A percentile compares a stretch with the other conserved stretches of the same genome.
Evolutionary conservation across 2,329 filamentous ascomycete species (phyloP).

Genomic region (Calycina herbarum): DNA sequence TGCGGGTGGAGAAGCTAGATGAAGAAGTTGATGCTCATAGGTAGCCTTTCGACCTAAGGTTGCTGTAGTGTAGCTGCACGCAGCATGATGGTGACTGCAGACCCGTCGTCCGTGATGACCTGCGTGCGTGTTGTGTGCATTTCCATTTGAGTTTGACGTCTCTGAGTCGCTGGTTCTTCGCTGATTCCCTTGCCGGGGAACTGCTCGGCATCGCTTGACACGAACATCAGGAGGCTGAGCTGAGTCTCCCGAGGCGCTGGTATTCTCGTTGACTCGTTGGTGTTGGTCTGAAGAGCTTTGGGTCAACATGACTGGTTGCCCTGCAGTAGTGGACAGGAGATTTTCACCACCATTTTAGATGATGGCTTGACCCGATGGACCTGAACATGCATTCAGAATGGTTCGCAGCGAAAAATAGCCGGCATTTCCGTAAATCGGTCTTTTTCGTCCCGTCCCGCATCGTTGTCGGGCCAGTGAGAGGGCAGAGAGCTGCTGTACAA

Average conservation of each 20-base stretch:
- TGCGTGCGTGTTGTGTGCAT: not conserved
- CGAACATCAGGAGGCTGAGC: not conserved
- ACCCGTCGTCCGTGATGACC: not conserved
- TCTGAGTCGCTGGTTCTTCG: not conserved
- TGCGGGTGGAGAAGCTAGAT: not conserved
- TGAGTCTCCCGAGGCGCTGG: not conserved
- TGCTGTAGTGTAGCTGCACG: not conserved
- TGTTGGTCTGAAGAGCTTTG: not conserved
- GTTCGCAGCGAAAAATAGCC: not conserved
- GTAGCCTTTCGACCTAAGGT: not conserved
- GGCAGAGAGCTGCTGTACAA: not conserved
- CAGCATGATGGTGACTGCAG: not conserved
- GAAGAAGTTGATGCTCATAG: not conserved
- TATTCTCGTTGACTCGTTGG: conserved; percentile 3
- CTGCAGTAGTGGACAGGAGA: not conserved
- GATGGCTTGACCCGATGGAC: not conserved
- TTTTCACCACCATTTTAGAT: not conserved
- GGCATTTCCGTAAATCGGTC: not conserved
- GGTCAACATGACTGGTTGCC: not conserved
- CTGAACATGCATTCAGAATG: not conserved
- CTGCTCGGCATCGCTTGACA: not conserved
- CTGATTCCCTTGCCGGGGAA: not conserved
- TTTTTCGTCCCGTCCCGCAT: not conserved
- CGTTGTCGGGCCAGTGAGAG: not conserved
- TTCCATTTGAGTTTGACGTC: not conserved